A percentile compares a stretch with the other conserved stretches of the same genome.
phyloP scores from a whole-genome alignment of 139 green algal genomes.

The Chlorella vulgaris region DNA sequence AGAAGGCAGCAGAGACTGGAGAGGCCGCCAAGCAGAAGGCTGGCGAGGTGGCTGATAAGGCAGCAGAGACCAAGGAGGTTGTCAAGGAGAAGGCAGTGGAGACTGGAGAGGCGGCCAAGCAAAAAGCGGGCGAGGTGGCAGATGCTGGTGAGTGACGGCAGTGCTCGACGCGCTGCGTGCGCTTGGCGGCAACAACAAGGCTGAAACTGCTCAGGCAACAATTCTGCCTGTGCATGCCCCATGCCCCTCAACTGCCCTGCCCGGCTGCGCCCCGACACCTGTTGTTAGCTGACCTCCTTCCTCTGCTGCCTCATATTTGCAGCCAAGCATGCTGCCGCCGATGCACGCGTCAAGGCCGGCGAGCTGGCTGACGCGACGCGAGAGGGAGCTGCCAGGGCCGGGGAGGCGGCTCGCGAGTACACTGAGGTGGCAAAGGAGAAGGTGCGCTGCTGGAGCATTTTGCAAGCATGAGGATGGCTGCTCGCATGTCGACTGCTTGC shows the following conservation, averaged over 20 bases:
- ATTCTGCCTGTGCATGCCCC: too few relatives aligned
- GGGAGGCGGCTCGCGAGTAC: not conserved
- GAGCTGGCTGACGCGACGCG: conserved; percentile 2
- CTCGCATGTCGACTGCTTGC: too few relatives aligned
- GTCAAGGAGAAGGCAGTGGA: not conserved
- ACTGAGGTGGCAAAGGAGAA: conserved; percentile 1
- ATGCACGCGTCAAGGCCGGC: not conserved
- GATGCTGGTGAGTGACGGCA: not conserved
- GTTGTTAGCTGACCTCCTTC: too few relatives aligned
- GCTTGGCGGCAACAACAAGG: too few relatives aligned
- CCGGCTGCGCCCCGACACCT: too few relatives aligned
- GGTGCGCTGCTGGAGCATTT: not conserved
- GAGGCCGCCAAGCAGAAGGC: not conserved
- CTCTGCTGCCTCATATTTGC: not conserved
- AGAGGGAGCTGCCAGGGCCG: not conserved
- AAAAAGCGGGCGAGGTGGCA: conserved; percentile 7
- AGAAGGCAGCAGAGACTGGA: not conserved
- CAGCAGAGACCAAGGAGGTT: not conserved
- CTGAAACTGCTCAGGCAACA: too few relatives aligned
- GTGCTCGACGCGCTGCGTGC: too few relatives aligned
- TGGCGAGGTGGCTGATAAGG: not conserved
- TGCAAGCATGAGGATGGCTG: not conserved
- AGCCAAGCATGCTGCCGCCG: conserved; percentile 4
- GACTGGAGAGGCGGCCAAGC: not conserved
- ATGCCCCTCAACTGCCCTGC: too few relatives aligned